Evolutionary conservation across 2,329 filamentous ascomycete species (phyloP), one percentile per base, ranked within the genome.

Genomic region (Xylaria multiplex): DNA sequence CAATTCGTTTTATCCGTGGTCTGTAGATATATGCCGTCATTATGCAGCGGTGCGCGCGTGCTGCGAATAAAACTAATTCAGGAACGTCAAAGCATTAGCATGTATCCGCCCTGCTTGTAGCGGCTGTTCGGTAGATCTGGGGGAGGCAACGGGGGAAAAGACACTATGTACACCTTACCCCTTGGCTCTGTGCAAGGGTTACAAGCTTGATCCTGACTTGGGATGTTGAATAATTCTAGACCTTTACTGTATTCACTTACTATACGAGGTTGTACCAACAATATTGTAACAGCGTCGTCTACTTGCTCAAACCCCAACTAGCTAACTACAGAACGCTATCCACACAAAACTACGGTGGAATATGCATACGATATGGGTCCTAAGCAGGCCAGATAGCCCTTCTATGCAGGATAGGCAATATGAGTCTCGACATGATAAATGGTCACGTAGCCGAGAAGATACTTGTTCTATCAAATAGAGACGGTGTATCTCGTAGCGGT

Each of bases 61-160:
- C 37, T 43, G 40, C 6, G 19, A 30, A 43, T 16, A n/a, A 42
- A 56, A 37, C 49, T 50, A 60, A 50, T 52, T 46, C 64, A 50
- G 45, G 55, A 50, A 66, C 49, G n/a, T 42, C 55, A 9, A 52
- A 46, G 45, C 27, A 27, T 27, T 27, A 37, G 35, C 6, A 37
- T 30, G 19, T 30, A 30, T 22, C 42, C 16, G 45, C 50, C 57
- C 45, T 24, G 30, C 37, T 27, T 42, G 43, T 48, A 30, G 24
- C 19, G 50, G 56, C 45, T 63, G 27, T 45, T 22, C 24, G 49
- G 49, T 53, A 53, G 24, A 65, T 65, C 57, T 56, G 62, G 57
- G 60, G 62, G 59, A 37, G 49, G 55, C 35, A 43, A 45, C 32
- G 62, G 60, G 58, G 53, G 6, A 8, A 37, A 49, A 64, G 24